These are phyloP conservation scores for Pyrenophora tritici-repentis DNA, from an alignment of 2,329 filamentous ascomycete genomes.

Conservation along the genomic window DNA sequence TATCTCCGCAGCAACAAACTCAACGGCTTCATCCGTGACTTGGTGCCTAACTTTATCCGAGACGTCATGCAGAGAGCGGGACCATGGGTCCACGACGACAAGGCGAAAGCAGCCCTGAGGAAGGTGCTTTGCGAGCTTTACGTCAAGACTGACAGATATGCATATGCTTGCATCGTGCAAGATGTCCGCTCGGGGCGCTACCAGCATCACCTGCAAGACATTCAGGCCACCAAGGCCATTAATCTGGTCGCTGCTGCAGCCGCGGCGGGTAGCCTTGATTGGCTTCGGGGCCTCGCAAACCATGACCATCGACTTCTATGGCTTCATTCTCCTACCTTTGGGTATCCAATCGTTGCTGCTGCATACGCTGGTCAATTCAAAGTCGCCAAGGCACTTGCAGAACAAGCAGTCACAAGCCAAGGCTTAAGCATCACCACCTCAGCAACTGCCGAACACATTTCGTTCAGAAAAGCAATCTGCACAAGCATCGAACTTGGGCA, in stretches of 20 bases:
- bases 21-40: background rate
- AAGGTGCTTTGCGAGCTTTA: background rate
- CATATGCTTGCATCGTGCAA: background rate
- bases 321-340: background rate
- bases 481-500: background rate
- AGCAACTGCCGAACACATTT: background rate
- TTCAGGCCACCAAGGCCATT: background rate
- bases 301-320: background rate
- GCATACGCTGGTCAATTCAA: background rate
- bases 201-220: background rate
- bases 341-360: background rate
- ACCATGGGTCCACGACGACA: background rate
- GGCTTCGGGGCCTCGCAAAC: background rate
- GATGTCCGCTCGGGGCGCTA: too few relatives aligned
- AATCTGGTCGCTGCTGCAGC: background rate
- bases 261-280: background rate
- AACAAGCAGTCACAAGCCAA: background rate
- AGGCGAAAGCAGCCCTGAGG: background rate
- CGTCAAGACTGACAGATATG: background rate
- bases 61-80: background rate
- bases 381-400: background rate
- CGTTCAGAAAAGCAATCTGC: background rate
- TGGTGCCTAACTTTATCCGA: background rate
- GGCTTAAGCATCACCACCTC: fast-evolving
- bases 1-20: background rate